Evolutionary conservation across 2,329 filamentous ascomycete species (phyloP).

Genomic region (Lasiodiplodia theobromae): DNA sequence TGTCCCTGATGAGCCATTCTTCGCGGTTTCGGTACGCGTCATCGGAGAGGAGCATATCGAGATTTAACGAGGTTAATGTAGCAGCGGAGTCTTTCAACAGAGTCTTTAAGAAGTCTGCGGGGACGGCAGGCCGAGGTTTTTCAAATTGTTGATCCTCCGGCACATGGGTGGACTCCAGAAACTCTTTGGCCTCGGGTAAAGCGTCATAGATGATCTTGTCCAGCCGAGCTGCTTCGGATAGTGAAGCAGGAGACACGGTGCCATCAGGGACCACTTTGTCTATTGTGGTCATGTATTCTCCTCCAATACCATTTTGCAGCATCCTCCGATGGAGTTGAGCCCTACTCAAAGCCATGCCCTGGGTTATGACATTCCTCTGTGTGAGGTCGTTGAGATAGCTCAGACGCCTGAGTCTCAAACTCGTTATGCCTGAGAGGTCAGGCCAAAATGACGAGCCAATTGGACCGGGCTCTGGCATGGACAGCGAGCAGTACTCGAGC

Average conservation of each 20-base stretch:
- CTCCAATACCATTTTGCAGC: constrained; percentile 44
- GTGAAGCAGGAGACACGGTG: neutral
- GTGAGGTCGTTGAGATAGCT: constrained; percentile 17
- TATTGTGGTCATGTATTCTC: constrained; percentile 40
- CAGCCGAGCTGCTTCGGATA: neutral
- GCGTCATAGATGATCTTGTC: constrained; percentile 35
- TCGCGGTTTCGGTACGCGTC: constrained; percentile 4
- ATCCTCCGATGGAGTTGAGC: neutral
- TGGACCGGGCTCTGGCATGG: constrained; percentile 34
- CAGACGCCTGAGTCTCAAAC: constrained; percentile 40
- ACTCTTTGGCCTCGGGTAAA: constrained; percentile 38
- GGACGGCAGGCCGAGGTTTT: neutral
- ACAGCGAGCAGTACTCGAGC: constrained; percentile 54
- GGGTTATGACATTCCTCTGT: constrained; percentile 1
- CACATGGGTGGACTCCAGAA: constrained; percentile 29
- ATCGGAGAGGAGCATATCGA: constrained; percentile 43
- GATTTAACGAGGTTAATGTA: constrained; percentile 43
- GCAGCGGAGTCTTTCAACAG: constrained; percentile 32
- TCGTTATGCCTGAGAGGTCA: constrained; percentile 47
- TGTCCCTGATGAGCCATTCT: constrained; percentile 3
- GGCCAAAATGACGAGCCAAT: constrained; percentile 30
- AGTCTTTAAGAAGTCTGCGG: constrained; percentile 25
- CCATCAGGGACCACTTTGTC: constrained; percentile 30
- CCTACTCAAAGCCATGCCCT: constrained; percentile 13
- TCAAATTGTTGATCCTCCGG: constrained; percentile 20